Percentiles rank a stretch among this genome's conserved stretches.
Evolutionary conservation across 371 early-diverging fungal genomes (phyloP).

Genomic region (Rhizopus microsporus): DNA sequence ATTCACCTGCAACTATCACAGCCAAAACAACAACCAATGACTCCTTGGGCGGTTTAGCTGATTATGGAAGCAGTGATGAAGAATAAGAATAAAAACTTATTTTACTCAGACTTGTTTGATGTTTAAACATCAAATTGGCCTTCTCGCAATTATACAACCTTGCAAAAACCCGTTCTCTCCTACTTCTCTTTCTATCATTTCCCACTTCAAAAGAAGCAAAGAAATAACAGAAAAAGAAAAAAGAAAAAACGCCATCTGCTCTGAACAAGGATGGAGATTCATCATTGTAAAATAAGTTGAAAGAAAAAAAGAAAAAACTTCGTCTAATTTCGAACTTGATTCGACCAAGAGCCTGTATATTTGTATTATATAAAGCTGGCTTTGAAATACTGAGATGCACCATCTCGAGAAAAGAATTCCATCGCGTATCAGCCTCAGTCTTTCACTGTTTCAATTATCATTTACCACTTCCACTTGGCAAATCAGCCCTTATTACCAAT

Average conservation of each 20-base stretch:
- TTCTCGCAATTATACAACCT: slow-evolving; percentile 24
- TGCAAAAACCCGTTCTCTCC: slow-evolving; percentile 20
- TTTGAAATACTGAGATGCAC: too few species aligned
- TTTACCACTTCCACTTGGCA: too few species aligned
- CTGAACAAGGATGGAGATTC: slow-evolving; percentile 42
- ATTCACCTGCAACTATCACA: slow-evolving; percentile 2
- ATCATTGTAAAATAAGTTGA: slow-evolving; percentile 28
- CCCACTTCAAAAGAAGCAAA: too few species aligned
- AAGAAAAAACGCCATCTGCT: slow-evolving; percentile 26
- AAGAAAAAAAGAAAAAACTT: slow-evolving; percentile 1
- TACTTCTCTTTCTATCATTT: too few species aligned
- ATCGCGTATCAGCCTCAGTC: too few species aligned
- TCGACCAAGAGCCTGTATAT: not conserved
- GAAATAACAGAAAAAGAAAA: not conserved
- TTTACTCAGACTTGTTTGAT: slow-evolving; percentile 23
- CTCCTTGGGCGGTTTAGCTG: slow-evolving; percentile 31
- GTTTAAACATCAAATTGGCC: slow-evolving; percentile 20
- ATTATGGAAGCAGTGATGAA: slow-evolving; percentile 52
- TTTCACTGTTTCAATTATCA: too few species aligned
- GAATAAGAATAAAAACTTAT: slow-evolving; percentile 31
- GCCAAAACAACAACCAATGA: slow-evolving; percentile 5
- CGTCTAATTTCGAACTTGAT: not conserved
- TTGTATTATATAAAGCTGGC: not conserved
- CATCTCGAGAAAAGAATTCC: too few species aligned
- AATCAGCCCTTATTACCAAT: too few species aligned